Conservation (phyloP, 768 basidiomycete genomes). For the Myochromella boudieri region DNA sequence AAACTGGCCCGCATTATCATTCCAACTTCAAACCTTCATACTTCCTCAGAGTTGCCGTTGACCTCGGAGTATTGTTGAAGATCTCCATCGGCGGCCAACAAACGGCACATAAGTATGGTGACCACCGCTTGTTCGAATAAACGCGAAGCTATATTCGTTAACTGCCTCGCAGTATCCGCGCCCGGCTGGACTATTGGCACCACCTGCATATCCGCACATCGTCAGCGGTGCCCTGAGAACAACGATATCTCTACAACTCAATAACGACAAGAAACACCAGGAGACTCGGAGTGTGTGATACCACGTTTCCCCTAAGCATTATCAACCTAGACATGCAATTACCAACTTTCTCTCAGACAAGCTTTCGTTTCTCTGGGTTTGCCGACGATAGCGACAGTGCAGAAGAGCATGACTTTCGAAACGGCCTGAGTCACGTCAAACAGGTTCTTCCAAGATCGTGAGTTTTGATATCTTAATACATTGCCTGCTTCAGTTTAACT, state of each 20-base stretch:
- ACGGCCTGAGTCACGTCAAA: conserved; percentile 5
- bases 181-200: too few species aligned
- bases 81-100: too few species aligned
- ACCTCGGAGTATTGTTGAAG: conserved; percentile 15
- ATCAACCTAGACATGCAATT: conserved; percentile 7
- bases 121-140: too few species aligned
- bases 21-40: too few species aligned
- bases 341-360: background rate
- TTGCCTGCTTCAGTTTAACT: background rate
- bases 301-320: too few species aligned
- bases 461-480: conserved; percentile 1
- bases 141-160: too few species aligned
- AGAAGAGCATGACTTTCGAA: conserved; percentile 13
- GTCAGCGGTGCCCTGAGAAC: background rate
- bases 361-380: conserved; percentile 17
- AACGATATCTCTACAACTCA: background rate
- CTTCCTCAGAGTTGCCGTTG: conserved; percentile 15
- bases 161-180: too few species aligned
- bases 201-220: too few species aligned
- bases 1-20: too few species aligned
- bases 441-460: conserved; percentile 20
- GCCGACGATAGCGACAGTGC: conserved; percentile 21
- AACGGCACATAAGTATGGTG: conserved; percentile 3
- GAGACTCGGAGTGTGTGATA: too few species aligned
- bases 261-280: too few species aligned